Base-by-base conservation (phyloP, 768 basidiomycete genomes). In the Mycena kentingensis region DNA sequence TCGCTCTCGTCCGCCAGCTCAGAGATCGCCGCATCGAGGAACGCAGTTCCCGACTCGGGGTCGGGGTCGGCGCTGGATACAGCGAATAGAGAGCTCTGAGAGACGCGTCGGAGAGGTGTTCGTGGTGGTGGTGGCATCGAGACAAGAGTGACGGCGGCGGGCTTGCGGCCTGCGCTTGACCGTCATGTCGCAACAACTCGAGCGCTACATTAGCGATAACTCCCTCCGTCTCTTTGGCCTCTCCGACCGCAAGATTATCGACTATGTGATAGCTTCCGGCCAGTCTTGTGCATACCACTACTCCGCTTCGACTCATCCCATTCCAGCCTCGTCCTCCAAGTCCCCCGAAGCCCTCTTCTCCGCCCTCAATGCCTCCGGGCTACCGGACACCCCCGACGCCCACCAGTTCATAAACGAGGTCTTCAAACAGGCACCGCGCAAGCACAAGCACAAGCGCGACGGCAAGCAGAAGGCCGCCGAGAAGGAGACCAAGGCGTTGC, bases 1-100 rank as follows among this genome's bases (percentile, higher is more conserved):
- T 94, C 91, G 2, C 85, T 83, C 73, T 98, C 94, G 71, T 98
- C 94, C 16, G 88, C 77, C 50, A 98, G 84, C 64, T 95, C 94
- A 2, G 85, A 73, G 69, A 98, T 79, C 21, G 86, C 88, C 15
- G 90, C 88, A 41, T 88, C 87, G 43, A 98, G 78, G 62, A 94
- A 95, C 0, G 87, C 89, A 26, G 95, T 81, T 1, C 89, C 90
- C 61, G 90, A 84, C 0, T 91, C 88, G 1, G 91, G 87, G 69
- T 90, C 81, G 48, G 83, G 79, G 58, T 83, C 80, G 0, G 92
- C 93, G 34, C 86, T 84, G 16, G 93, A 93, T 37, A 94, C 78
- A 16, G 86, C 84, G 50, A 90, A 88, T 13, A 98, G 82, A 2
- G 94, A 97, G 28, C 93, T 90, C 51, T 95, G 93, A 0, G 94